These are phyloP conservation scores for Brasilioporus rufonigricans DNA, from an alignment of 768 basidiomycete species.

Conservation along the genomic window DNA sequence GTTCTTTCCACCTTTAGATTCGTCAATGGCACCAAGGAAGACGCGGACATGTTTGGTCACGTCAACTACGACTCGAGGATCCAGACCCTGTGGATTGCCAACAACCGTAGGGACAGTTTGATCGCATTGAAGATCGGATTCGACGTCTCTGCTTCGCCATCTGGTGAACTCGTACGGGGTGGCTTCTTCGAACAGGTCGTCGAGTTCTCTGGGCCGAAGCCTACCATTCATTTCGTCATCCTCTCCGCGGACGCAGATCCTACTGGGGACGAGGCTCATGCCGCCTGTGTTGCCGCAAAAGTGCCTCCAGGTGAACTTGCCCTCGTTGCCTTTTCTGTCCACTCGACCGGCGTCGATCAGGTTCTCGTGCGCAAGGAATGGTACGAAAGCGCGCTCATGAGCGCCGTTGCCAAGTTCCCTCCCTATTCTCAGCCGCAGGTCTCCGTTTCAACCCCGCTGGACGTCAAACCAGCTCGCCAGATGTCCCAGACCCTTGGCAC, in stretches of 20 bases:
- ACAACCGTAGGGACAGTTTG: constrained; percentile 80
- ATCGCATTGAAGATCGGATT: constrained; percentile 75
- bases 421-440: constrained; percentile 35
- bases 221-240: constrained; percentile 88
- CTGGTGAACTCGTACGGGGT: constrained; percentile 60
- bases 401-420: constrained; percentile 63
- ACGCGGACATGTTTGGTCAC: constrained; percentile 86
- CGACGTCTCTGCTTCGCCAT: constrained; percentile 53
- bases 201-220: constrained; percentile 80
- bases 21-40: constrained; percentile 64
- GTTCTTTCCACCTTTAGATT: constrained; percentile 81
- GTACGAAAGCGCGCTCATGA: constrained; percentile 66
- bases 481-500: constrained; percentile 28
- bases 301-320: constrained; percentile 73
- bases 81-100: constrained; percentile 85
- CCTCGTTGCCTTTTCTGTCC: constrained; percentile 85
- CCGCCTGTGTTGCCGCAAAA: constrained; percentile 81
- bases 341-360: constrained; percentile 86
- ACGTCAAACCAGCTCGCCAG: constrained; percentile 26
- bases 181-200: constrained; percentile 78
- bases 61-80: constrained; percentile 82
- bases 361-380: constrained; percentile 84
- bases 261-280: constrained; percentile 76
- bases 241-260: constrained; percentile 83
- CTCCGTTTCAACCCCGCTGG: constrained; percentile 20